Evolutionary conservation across 495 filamentous ascomycete genomes (phyloP).

Genomic region (Lasiosphaeris hirsuta): DNA sequence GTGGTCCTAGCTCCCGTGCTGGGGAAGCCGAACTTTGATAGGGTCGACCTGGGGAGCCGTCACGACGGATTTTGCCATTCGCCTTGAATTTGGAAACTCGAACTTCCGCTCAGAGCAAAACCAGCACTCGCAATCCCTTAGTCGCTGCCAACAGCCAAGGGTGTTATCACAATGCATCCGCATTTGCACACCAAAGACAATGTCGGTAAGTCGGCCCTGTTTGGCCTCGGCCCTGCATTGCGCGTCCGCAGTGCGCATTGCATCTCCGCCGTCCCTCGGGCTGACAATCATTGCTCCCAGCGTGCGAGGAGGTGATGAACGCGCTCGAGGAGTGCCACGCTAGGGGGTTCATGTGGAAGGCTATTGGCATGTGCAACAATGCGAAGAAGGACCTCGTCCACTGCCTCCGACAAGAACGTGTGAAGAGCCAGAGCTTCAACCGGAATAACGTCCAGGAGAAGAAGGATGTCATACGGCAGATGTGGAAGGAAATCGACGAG

Average conservation of each 20-base stretch:
- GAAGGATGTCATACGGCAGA: slow-evolving; percentile 61
- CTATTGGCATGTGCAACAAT: slow-evolving; percentile 83
- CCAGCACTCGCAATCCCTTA: neutral
- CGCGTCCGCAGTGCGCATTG: neutral
- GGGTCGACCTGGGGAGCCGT: too few relatives aligned
- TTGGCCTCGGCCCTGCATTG: neutral
- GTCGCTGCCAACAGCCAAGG: neutral
- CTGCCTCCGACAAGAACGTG: slow-evolving; percentile 76
- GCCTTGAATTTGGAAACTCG: too few relatives aligned
- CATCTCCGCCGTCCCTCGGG: neutral
- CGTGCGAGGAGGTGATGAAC: slow-evolving; percentile 88
- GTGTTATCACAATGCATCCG: slow-evolving; percentile 77
- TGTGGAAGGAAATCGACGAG: slow-evolving; percentile 81
- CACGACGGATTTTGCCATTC: too few relatives aligned
- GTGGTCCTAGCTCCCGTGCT: too few relatives aligned
- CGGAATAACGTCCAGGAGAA: slow-evolving; percentile 67
- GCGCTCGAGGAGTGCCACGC: slow-evolving; percentile 96
- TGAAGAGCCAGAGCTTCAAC: slow-evolving; percentile 72
- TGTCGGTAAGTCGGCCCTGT: slow-evolving; percentile 53
- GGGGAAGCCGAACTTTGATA: too few relatives aligned
- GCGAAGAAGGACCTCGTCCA: slow-evolving; percentile 75
- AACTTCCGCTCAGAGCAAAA: neutral
- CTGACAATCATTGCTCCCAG: slow-evolving; percentile 26
- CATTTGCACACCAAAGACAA: slow-evolving; percentile 92
- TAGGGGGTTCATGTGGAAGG: slow-evolving; percentile 83